Conservation (phyloP, 331 rosid genomes). For the Dryas integrifolia region DNA sequence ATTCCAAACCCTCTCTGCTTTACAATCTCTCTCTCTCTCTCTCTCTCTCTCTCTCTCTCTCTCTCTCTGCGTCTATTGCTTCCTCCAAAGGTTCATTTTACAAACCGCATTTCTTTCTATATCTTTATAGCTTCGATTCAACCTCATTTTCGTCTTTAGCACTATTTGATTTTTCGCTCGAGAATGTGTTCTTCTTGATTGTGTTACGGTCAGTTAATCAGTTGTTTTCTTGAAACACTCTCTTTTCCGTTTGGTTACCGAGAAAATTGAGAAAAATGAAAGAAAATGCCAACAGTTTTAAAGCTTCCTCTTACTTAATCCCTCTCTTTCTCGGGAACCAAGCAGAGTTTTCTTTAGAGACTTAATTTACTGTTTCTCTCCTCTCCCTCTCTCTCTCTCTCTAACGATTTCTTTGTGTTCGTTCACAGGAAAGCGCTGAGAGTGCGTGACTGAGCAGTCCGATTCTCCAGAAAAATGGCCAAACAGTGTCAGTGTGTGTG, state of each 20-base stretch:
- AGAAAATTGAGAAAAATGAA: constrained; percentile 27
- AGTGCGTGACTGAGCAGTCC: constrained; percentile 6
- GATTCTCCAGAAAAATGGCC: constrained; percentile 42
- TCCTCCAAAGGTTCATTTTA: neutral
- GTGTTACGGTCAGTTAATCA: neutral
- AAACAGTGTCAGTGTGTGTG: constrained; percentile 13
- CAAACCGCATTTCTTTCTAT: constrained; percentile 3
- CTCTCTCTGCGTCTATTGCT: constrained; percentile 4
- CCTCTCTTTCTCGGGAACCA: constrained; percentile 1
- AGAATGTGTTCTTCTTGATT: constrained; percentile 15
- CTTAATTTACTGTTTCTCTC: neutral
- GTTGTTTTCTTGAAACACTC: neutral
- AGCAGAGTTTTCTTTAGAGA: neutral
- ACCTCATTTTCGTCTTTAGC: neutral
- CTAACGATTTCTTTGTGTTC: neutral
- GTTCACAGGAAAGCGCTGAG: constrained; percentile 7
- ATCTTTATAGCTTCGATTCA: neutral
- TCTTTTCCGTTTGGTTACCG: constrained; percentile 25
- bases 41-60: constrained; percentile 22
- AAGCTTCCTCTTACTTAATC: neutral
- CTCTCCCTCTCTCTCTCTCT: no score
- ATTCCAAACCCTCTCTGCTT: constrained; percentile 22
- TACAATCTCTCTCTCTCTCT: constrained; percentile 21
- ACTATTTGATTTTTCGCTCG: neutral
- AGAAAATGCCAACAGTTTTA: constrained; percentile 2